Percentiles rank a stretch among this genome's conserved stretches.
These are phyloP conservation scores for Fusarium denticulatum DNA, from an alignment of 2,329 filamentous ascomycete genomes.

Conservation along the genomic window DNA sequence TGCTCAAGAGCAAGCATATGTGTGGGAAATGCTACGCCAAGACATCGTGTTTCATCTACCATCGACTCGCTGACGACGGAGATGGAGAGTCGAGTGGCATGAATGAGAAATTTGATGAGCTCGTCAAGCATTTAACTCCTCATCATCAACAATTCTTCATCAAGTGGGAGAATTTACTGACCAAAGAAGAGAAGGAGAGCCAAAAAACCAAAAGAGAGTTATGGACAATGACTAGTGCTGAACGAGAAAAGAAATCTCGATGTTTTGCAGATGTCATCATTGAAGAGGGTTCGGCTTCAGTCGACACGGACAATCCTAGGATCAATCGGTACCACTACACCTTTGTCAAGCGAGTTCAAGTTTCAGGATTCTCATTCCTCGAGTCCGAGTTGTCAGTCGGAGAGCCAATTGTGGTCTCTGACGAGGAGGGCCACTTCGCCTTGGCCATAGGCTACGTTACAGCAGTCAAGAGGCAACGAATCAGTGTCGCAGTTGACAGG, in stretches of 20 bases:
- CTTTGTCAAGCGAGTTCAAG: constrained; percentile 75
- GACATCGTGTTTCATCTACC: constrained; percentile 89
- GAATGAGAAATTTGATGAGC: constrained; percentile 81
- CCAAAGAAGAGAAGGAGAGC: constrained; percentile 91
- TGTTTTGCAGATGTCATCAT: constrained; percentile 92
- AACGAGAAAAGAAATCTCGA: constrained; percentile 87
- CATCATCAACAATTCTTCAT: constrained; percentile 85
- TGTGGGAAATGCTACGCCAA: constrained; percentile 93
- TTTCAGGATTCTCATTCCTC: constrained; percentile 79
- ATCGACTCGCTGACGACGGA: constrained; percentile 88
- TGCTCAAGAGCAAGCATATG: constrained; percentile 83
- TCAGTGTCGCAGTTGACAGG: constrained; percentile 90
- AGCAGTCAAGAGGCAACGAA: constrained; percentile 76
- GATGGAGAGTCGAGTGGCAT: constrained; percentile 83
- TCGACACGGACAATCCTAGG: constrained; percentile 76
- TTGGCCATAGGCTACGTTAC: constrained; percentile 92
- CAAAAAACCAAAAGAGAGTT: constrained; percentile 88
- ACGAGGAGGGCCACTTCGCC: constrained; percentile 94
- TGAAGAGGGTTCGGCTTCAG: constrained; percentile 76
- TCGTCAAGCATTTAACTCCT: constrained; percentile 80
- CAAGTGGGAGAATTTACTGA: constrained; percentile 93
- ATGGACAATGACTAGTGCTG: constrained; percentile 93
- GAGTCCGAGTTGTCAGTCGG: constrained; percentile 89
- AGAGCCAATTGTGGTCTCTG: constrained; percentile 95
- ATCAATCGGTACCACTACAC: constrained; percentile 93